A percentile compares a stretch with the other conserved stretches of the same genome.
Conservation (phyloP, 176 grass and related monocot species). For the Echinochloa phyllopogon region DNA sequence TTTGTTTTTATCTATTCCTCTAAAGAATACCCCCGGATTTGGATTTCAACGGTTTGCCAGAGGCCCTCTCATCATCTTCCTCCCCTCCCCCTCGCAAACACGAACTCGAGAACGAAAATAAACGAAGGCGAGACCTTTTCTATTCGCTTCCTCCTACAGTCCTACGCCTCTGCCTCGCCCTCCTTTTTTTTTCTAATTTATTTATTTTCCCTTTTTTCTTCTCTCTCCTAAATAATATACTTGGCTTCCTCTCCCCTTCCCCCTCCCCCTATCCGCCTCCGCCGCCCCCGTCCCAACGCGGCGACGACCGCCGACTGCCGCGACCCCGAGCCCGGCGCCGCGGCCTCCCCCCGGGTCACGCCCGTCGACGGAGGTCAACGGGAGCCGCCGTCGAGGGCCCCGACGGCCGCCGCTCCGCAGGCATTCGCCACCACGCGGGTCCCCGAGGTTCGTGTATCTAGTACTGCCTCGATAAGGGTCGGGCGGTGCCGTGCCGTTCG, state of each 20-base stretch:
- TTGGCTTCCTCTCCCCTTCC: conserved; percentile 1
- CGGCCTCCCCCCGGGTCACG: background rate
- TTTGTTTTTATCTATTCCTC: background rate
- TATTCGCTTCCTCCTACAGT: background rate
- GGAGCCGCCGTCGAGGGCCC: background rate
- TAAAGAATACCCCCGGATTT: background rate
- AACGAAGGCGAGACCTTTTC: conserved; percentile 5
- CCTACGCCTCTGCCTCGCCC: background rate
- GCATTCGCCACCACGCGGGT: conserved; percentile 42
- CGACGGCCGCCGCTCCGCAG: background rate
- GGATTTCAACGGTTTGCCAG: background rate
- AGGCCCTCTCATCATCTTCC: background rate
- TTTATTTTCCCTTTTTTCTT: background rate
- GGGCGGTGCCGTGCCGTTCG: background rate
- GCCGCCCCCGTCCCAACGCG: conserved; percentile 43
- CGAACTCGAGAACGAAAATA: conserved; percentile 13
- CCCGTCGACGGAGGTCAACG: background rate
- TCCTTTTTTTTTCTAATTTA: background rate
- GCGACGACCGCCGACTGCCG: conserved; percentile 37
- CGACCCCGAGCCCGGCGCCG: conserved; percentile 17
- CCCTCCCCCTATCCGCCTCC: conserved; percentile 47
- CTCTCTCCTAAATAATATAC: conserved; percentile 37
- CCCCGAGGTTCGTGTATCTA: conserved; percentile 15
- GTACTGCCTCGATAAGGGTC: background rate
- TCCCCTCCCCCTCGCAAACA: background rate